These are phyloP conservation scores for Raphanus hybrid DNA, from an alignment of 441 rosid species.

Conservation along the genomic window DNA sequence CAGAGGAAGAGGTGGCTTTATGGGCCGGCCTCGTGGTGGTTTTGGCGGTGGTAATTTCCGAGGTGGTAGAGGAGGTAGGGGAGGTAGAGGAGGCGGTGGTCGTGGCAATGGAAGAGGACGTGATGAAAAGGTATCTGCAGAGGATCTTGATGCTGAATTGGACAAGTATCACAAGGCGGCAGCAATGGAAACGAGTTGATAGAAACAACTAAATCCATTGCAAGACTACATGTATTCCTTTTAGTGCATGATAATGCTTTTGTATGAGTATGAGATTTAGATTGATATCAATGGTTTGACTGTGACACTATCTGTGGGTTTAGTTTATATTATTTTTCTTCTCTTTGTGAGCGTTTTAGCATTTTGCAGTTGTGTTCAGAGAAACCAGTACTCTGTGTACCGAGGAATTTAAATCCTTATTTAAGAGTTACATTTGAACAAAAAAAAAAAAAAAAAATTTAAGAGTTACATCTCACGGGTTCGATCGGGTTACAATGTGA, in stretches of 20 bases:
- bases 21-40: constrained; percentile 51
- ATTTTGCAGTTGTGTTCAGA: constrained; percentile 15
- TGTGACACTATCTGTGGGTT: constrained; percentile 15
- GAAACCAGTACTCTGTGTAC: constrained; percentile 29
- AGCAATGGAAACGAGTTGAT: constrained; percentile 52
- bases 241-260: constrained; percentile 35
- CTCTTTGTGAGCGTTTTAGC: constrained; percentile 23
- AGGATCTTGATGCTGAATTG: constrained; percentile 68
- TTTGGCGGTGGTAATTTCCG: constrained; percentile 43
- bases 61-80: constrained; percentile 42
- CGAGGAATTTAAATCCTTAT: constrained; percentile 6
- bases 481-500: neutral
- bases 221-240: constrained; percentile 21
- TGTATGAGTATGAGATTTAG: constrained; percentile 39
- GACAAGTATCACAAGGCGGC: constrained; percentile 60
- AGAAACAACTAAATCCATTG: neutral
- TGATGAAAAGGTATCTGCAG: constrained; percentile 56
- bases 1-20: constrained; percentile 51
- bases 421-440: neutral
- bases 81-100: constrained; percentile 53
- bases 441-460: no score
- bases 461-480: neutral
- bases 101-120: constrained; percentile 48
- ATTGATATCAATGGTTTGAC: constrained; percentile 29
- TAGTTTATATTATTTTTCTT: neutral